phyloP scores from a whole-genome alignment of 1,139 yeast species.

The Pichia sp. region DNA sequence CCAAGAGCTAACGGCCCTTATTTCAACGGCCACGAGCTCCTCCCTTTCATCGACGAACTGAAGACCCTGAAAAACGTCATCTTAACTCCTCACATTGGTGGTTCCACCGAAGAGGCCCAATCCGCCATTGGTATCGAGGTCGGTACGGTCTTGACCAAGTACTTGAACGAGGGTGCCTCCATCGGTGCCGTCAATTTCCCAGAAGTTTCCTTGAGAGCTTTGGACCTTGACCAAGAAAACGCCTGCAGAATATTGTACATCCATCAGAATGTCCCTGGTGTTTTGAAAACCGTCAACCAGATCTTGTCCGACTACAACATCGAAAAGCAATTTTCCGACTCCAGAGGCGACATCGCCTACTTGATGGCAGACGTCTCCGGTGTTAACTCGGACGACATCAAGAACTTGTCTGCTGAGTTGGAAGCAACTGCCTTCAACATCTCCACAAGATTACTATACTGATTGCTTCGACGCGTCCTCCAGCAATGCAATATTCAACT shows the following conservation, averaged over 20 bases:
- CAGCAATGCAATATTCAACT: neutral
- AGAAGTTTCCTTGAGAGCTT: slow-evolving; percentile 87
- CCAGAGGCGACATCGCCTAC: slow-evolving; percentile 94
- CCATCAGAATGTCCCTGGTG: slow-evolving; percentile 99
- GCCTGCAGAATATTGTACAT: slow-evolving; percentile 91
- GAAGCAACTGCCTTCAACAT: slow-evolving; percentile 90
- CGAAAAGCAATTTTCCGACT: slow-evolving; percentile 96
- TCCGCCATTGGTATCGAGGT: slow-evolving; percentile 97
- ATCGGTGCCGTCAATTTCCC: slow-evolving; percentile 98
- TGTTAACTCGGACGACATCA: slow-evolving; percentile 78
- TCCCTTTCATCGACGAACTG: slow-evolving; percentile 81
- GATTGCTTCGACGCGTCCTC: slow-evolving; percentile 20
- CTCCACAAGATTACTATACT: slow-evolving; percentile 85
- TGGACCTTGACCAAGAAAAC: slow-evolving; percentile 82
- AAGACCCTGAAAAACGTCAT: slow-evolving; percentile 81
- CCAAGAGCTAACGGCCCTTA: slow-evolving; percentile 95
- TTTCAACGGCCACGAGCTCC: slow-evolving; percentile 61
- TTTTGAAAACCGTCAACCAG: slow-evolving; percentile 93
- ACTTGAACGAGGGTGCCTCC: slow-evolving; percentile 95
- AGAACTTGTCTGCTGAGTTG: slow-evolving; percentile 76
- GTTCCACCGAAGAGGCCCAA: slow-evolving; percentile 99
- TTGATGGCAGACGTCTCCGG: slow-evolving; percentile 96
- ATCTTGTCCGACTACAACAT: slow-evolving; percentile 92
- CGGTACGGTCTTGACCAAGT: slow-evolving; percentile 76
- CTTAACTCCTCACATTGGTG: slow-evolving; percentile 97